phyloP scores from a whole-genome alignment of 2,329 filamentous ascomycete species.

The Daldinia sp. region DNA sequence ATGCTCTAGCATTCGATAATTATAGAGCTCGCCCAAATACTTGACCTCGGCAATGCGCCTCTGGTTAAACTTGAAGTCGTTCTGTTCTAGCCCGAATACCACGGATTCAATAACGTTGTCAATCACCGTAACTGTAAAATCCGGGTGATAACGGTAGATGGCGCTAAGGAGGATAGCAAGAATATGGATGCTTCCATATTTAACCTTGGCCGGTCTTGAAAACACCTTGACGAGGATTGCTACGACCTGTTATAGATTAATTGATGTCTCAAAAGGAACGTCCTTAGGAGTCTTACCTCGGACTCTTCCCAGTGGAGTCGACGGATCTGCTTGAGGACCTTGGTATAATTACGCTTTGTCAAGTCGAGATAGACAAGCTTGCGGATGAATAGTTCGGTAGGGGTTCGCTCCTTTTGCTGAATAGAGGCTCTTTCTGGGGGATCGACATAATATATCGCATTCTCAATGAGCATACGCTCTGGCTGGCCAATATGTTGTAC shows the following conservation, averaged over 20 bases:
- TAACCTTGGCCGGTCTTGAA: slow-evolving; percentile 95
- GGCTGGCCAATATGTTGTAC: slow-evolving; percentile 95
- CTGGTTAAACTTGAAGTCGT: slow-evolving; percentile 98
- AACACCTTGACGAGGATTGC: slow-evolving; percentile 87
- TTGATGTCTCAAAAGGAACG: slow-evolving; percentile 10
- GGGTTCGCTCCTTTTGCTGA: slow-evolving; percentile 93
- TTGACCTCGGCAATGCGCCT: slow-evolving; percentile 94
- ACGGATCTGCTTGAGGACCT: slow-evolving; percentile 91
- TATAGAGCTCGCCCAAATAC: slow-evolving; percentile 95
- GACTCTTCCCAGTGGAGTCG: slow-evolving; percentile 97
- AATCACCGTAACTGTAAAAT: slow-evolving; percentile 89
- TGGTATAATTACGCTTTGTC: slow-evolving; percentile 92
- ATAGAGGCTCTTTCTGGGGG: slow-evolving; percentile 93
- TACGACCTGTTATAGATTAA: slow-evolving; percentile 63
- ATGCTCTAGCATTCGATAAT: slow-evolving; percentile 96
- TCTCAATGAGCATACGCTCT: slow-evolving; percentile 97
- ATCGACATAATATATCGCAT: slow-evolving; percentile 97
- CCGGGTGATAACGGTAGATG: slow-evolving; percentile 89
- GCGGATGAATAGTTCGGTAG: slow-evolving; percentile 90
- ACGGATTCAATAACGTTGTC: slow-evolving; percentile 92
- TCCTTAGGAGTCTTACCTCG: slow-evolving; percentile 74
- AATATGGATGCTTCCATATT: slow-evolving; percentile 95
- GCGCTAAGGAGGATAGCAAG: slow-evolving; percentile 89
- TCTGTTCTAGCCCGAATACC: slow-evolving; percentile 86
- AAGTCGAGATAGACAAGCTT: slow-evolving; percentile 94